Conservation (phyloP, 148 eudicot genomes). For the Chenopodium berlandieri region DNA sequence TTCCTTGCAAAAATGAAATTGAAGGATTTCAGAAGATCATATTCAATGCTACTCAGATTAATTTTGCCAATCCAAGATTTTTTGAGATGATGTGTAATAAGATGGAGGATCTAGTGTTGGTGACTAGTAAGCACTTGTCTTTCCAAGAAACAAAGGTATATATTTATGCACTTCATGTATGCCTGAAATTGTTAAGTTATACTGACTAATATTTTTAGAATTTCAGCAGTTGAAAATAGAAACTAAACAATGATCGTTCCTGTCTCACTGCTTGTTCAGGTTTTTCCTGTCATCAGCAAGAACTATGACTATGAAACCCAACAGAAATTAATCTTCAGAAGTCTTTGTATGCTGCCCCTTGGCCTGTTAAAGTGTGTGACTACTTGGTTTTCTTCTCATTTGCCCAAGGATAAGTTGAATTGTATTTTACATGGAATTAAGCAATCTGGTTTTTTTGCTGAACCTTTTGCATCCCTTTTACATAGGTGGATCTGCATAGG, state of each 20-base stretch:
- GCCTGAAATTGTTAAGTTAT: not conserved
- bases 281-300: constrained; percentile 53
- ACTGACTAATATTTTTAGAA: not conserved
- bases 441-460: constrained; percentile 41
- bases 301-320: constrained; percentile 57
- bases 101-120: constrained; percentile 45
- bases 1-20: constrained; percentile 50
- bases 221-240: not conserved
- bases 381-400: constrained; percentile 73
- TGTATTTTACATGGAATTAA: constrained; percentile 48
- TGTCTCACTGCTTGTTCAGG: constrained; percentile 36
- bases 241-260: not conserved
- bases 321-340: constrained; percentile 48
- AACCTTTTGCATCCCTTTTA: constrained; percentile 52
- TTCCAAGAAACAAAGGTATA: constrained; percentile 75
- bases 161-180: not conserved
- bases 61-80: constrained; percentile 32
- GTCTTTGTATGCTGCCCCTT: constrained; percentile 71
- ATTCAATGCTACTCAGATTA: constrained; percentile 35
- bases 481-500: constrained; percentile 70
- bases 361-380: constrained; percentile 72
- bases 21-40: constrained; percentile 55
- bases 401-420: constrained; percentile 58
- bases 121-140: constrained; percentile 42
- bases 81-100: constrained; percentile 51